phyloP scores from a whole-genome alignment of 2,329 filamentous ascomycete species.

The Penicillium sp. region DNA sequence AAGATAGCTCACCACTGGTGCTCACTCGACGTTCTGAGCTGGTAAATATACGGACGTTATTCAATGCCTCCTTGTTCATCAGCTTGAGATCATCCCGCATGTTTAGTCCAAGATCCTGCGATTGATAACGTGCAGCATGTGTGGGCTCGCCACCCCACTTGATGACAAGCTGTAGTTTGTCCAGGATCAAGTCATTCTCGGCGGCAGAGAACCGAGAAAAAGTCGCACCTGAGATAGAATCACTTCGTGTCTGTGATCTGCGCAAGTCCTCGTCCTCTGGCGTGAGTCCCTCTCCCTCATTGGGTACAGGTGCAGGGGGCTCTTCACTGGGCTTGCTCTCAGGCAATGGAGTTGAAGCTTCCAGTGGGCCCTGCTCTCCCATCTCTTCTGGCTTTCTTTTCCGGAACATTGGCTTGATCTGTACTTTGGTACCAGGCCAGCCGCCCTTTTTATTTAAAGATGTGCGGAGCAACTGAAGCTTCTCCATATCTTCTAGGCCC shows the following conservation, averaged over 20 bases:
- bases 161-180: conserved; percentile 95
- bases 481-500: conserved; percentile 78
- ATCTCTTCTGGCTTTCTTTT: conserved; percentile 72
- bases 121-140: conserved; percentile 93
- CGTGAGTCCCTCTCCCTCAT: conserved; percentile 20
- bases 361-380: conserved; percentile 27
- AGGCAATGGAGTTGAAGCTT: conserved; percentile 13
- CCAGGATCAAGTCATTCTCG: conserved; percentile 87
- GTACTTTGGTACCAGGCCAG: conserved; percentile 95
- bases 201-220: conserved; percentile 91
- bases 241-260: conserved; percentile 64
- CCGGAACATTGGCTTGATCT: conserved; percentile 99
- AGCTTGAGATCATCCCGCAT: conserved; percentile 93
- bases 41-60: conserved; percentile 92
- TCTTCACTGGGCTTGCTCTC: conserved; percentile 21
- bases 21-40: conserved; percentile 93
- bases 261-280: conserved; percentile 38
- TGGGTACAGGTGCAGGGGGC: conserved; percentile 20
- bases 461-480: conserved; percentile 81
- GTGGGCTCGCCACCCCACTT: conserved; percentile 99
- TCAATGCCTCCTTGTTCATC: conserved; percentile 86
- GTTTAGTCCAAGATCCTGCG: conserved; percentile 90
- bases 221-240: conserved; percentile 85
- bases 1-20: conserved; percentile 62
- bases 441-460: conserved; percentile 88